Conservation (phyloP, 164 flowering plant species). For the Stephania yunnanensis region DNA sequence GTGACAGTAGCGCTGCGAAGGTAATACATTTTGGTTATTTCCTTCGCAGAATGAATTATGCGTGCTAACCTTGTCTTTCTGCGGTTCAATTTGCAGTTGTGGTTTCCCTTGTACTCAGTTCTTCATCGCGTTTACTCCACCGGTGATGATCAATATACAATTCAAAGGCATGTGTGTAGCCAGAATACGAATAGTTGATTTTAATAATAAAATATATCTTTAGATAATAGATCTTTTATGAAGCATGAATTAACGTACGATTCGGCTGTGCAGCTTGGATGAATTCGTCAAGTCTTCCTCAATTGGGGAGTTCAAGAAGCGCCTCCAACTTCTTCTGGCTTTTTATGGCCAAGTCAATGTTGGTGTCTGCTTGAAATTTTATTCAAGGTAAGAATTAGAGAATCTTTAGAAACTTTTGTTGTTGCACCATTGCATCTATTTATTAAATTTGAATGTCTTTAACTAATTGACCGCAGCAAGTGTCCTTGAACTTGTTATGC, state of each 20-base stretch:
- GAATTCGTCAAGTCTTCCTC: constrained; percentile 78
- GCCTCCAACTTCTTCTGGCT: constrained; percentile 76
- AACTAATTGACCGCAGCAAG: neutral
- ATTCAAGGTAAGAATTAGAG: constrained; percentile 37
- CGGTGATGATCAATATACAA: constrained; percentile 36
- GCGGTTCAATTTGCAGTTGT: constrained; percentile 47
- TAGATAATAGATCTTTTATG: constrained; percentile 31
- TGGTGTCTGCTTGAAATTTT: constrained; percentile 34
- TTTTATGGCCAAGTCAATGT: constrained; percentile 64
- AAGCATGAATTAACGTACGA: constrained; percentile 29
- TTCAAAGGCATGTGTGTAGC: constrained; percentile 44
- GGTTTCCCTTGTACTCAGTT: constrained; percentile 86
- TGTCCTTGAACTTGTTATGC: neutral
- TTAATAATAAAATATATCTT: neutral
- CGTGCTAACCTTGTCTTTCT: neutral
- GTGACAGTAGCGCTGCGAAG: constrained; percentile 70
- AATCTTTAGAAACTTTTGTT: neutral
- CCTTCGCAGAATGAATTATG: neutral
- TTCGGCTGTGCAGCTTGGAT: constrained; percentile 57
- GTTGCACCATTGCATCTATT: no score
- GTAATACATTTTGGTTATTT: constrained; percentile 25
- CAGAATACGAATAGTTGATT: neutral
- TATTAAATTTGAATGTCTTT: neutral
- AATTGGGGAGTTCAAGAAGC: constrained; percentile 79
- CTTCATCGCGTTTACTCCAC: constrained; percentile 36